Conservation (phyloP, 805 yeast genomes). For the Yarrowia sp. region DNA sequence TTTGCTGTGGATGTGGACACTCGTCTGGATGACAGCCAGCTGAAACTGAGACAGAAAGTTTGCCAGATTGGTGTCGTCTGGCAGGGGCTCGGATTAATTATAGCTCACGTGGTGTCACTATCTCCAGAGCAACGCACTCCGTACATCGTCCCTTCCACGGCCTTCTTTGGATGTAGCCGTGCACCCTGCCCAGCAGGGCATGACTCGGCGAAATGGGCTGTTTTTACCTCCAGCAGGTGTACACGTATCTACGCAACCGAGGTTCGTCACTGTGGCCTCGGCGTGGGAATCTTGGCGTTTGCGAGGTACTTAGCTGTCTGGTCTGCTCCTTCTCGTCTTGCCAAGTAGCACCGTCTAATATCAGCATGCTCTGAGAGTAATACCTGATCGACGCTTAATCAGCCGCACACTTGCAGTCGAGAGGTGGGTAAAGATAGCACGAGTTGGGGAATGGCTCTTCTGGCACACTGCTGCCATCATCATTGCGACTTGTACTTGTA, state of each 20-base stretch:
- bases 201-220: background rate
- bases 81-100: conserved; percentile 7
- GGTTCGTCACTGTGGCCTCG: too few species aligned
- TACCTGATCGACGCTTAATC: conserved; percentile 6
- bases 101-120: background rate
- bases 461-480: too few species aligned
- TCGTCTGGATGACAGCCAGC: too few species aligned
- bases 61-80: background rate
- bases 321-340: too few species aligned
- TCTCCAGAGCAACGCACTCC: background rate
- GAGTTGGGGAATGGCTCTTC: too few species aligned
- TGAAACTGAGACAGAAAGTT: background rate
- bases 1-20: background rate
- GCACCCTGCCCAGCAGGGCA: background rate
- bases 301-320: too few species aligned
- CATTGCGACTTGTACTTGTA: too few species aligned
- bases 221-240: background rate
- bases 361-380: too few species aligned
- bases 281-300: too few species aligned
- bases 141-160: background rate
- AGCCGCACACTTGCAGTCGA: conserved; percentile 3
- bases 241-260: background rate
- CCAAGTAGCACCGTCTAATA: too few species aligned
- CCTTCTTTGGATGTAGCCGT: background rate
- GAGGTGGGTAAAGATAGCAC: background rate